Conservation (phyloP, 352 stramenopile genomes). For the Globisporangium parvum region DNA sequence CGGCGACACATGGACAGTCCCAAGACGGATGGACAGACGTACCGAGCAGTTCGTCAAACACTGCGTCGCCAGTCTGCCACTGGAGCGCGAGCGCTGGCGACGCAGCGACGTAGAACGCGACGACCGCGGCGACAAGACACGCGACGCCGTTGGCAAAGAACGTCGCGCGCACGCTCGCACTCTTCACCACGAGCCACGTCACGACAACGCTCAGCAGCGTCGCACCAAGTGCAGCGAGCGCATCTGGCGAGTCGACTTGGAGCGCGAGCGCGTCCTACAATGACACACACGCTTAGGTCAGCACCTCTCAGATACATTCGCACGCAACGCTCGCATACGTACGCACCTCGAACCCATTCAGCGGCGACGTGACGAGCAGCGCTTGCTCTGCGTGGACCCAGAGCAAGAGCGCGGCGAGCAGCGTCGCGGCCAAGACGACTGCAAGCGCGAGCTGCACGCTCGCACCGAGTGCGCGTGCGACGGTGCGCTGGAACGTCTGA, state of each 20-base stretch:
- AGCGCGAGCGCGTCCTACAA: constrained; percentile 44
- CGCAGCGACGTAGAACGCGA: constrained; percentile 61
- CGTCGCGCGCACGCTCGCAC: constrained; percentile 35
- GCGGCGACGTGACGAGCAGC: constrained; percentile 39
- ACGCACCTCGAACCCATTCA: constrained; percentile 49
- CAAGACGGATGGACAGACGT: too few relatives aligned
- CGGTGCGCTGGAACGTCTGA: constrained; percentile 22
- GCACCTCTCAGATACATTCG: background rate
- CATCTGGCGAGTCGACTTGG: constrained; percentile 51
- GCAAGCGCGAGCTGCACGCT: constrained; percentile 43
- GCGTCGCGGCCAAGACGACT: constrained; percentile 32
- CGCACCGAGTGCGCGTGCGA: constrained; percentile 23
- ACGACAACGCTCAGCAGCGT: constrained; percentile 25
- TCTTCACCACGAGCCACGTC: constrained; percentile 29
- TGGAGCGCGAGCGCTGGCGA: constrained; percentile 46
- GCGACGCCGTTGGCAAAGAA: constrained; percentile 74
- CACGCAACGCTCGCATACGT: background rate
- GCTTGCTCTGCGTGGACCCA: constrained; percentile 67
- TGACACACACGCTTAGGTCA: background rate
- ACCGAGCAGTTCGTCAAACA: constrained; percentile 69
- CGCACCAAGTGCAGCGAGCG: constrained; percentile 35
- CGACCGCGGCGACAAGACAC: constrained; percentile 39
- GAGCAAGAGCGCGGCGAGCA: constrained; percentile 71
- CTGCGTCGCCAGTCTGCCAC: constrained; percentile 54
- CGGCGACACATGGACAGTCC: too few relatives aligned